Evolutionary conservation across 345 rosid species (phyloP).

Genomic region (Odontarrhena argentea): DNA sequence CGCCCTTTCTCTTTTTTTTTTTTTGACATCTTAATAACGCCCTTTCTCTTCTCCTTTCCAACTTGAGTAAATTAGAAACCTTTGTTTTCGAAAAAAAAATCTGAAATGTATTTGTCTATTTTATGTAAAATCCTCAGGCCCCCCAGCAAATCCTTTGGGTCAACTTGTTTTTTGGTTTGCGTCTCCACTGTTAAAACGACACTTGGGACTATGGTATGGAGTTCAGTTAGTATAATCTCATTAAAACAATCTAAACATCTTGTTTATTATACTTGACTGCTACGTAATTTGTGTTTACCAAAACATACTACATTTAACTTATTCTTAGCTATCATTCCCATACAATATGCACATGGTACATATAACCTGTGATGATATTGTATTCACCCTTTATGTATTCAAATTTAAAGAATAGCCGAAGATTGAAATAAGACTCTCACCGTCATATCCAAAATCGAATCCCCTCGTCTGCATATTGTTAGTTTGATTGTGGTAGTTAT

Average conservation of each 20-base stretch:
- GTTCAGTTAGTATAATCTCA: background rate
- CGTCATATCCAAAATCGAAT: too few species aligned
- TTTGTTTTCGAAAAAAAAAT: background rate
- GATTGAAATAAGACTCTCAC: too few species aligned
- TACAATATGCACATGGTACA: too few species aligned
- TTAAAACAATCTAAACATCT: background rate
- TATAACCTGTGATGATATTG: too few species aligned
- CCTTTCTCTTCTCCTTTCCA: conserved; percentile 18
- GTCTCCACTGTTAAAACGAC: conserved; percentile 11
- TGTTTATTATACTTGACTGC: background rate
- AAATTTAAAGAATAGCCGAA: too few species aligned
- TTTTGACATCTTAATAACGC: background rate
- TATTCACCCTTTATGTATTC: too few species aligned
- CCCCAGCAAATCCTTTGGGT: conserved; percentile 30
- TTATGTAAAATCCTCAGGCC: conserved; percentile 34
- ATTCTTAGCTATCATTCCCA: too few species aligned
- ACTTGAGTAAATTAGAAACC: conserved; percentile 32
- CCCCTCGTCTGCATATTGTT: too few species aligned
- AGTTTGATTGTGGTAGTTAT: too few species aligned
- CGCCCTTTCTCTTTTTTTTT: background rate
- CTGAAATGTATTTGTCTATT: conserved; percentile 25
- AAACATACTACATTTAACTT: background rate
- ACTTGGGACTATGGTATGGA: background rate
- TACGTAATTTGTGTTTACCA: background rate
- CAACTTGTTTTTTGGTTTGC: conserved; percentile 34